phyloP scores from a whole-genome alignment of 2,329 filamentous ascomycete genomes.

The Zymoseptoria tritici region DNA sequence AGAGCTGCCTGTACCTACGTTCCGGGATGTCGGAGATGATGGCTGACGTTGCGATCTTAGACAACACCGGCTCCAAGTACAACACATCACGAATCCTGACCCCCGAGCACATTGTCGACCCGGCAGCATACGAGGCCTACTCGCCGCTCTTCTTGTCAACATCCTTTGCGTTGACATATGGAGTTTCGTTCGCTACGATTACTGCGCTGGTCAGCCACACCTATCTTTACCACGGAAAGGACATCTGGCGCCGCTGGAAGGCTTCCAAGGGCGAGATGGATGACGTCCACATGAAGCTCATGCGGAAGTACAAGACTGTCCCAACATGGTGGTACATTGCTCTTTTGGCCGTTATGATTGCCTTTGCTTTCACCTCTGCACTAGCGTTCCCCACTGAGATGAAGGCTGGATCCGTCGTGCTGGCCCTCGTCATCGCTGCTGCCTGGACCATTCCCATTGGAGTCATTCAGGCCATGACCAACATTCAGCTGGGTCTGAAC shows the following conservation, averaged over 20 bases:
- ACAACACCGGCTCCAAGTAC: constrained; percentile 79
- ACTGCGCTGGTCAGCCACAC: constrained; percentile 75
- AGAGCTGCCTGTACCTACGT: no score
- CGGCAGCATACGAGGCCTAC: constrained; percentile 66
- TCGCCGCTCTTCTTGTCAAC: constrained; percentile 79
- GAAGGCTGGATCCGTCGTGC: constrained; percentile 75
- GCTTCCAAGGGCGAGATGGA: constrained; percentile 44
- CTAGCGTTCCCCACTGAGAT: constrained; percentile 65
- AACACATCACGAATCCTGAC: constrained; percentile 75
- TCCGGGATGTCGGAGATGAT: no score
- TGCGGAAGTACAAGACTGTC: constrained; percentile 74
- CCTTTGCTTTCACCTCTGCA: constrained; percentile 12
- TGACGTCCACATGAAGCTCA: constrained; percentile 77
- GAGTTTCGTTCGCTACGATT: constrained; percentile 74
- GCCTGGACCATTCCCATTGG: constrained; percentile 83
- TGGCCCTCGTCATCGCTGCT: constrained; percentile 69
- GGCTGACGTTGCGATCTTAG: constrained; percentile 51
- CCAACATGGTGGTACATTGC: constrained; percentile 66
- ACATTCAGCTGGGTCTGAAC: constrained; percentile 34
- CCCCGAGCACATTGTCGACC: constrained; percentile 68
- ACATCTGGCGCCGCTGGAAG: constrained; percentile 73
- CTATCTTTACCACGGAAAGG: constrained; percentile 73
- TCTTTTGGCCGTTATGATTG: constrained; percentile 14
- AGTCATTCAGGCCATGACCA: constrained; percentile 88
- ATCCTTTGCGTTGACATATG: constrained; percentile 80